Evolutionary conservation across 352 stramenopile genomes (phyloP).

Genomic region (Phytopythium litorale): DNA sequence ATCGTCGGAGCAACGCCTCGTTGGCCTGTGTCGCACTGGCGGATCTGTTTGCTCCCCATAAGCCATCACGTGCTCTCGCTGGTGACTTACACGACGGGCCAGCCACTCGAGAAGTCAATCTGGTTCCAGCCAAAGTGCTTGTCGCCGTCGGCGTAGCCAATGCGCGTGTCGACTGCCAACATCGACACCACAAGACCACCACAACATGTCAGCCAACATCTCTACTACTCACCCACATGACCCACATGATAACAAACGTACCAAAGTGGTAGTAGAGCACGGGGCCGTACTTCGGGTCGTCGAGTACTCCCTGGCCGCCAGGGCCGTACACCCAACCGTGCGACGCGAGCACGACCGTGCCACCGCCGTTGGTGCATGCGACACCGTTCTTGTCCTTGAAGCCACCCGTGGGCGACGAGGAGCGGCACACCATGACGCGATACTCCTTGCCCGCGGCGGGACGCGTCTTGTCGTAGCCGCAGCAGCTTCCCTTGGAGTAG

Average conservation of each 20-base stretch:
- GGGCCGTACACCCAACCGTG: conserved; percentile 40
- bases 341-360: conserved; percentile 34
- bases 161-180: conserved; percentile 34
- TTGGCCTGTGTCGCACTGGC: no score
- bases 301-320: conserved; percentile 38
- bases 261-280: conserved; percentile 57
- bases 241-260: conserved; percentile 8
- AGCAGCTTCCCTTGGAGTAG: conserved; percentile 40
- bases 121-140: conserved; percentile 55
- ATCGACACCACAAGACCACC: background rate
- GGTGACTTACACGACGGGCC: conserved; percentile 29
- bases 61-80: no score
- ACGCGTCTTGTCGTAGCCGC: conserved; percentile 22
- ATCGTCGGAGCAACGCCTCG: no score
- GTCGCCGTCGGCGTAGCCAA: conserved; percentile 40
- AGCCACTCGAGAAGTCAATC: conserved; percentile 43
- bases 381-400: conserved; percentile 37
- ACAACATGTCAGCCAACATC: background rate
- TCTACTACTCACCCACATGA: no score
- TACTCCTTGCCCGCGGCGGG: conserved; percentile 44
- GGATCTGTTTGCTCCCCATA: no score
- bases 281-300: conserved; percentile 33
- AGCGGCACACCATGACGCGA: conserved; percentile 40
- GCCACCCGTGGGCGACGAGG: conserved; percentile 22
- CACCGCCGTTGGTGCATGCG: conserved; percentile 35